A percentile compares a stretch with the other conserved stretches of the same genome.
phyloP scores from a whole-genome alignment of 257 asterid species.

The Marsdenia floribunda region DNA sequence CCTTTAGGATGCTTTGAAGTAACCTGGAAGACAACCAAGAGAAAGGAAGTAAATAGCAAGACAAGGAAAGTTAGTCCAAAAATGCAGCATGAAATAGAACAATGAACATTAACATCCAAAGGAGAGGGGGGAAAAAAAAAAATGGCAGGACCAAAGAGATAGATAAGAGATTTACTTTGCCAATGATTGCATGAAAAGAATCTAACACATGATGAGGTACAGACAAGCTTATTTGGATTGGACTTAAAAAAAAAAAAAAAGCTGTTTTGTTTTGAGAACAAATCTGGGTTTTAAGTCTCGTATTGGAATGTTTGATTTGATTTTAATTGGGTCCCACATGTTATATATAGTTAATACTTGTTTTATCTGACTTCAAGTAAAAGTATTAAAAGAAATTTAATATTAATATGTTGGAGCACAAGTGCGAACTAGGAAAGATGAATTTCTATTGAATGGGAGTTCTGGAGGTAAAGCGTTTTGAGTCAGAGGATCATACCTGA shows the following conservation, averaged over 20 bases:
- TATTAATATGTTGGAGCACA: not conserved
- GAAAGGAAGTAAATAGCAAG: not conserved
- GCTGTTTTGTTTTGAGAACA: not conserved
- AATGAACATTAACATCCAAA: not conserved
- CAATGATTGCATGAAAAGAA: not conserved
- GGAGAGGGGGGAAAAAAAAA: not conserved
- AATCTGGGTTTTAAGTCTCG: too few species aligned
- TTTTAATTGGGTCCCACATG: not conserved
- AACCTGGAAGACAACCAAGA: constrained; percentile 36
- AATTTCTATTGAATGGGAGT: not conserved
- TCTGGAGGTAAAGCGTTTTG: not conserved
- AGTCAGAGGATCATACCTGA: constrained; percentile 45
- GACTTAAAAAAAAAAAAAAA: not conserved
- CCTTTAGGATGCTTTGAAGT: constrained; percentile 61
- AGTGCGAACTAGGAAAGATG: not conserved
- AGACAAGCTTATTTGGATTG: not conserved
- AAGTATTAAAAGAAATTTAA: not conserved
- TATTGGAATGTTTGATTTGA: too few species aligned
- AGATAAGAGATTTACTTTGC: not conserved
- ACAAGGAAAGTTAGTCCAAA: constrained; percentile 10
- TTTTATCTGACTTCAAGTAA: not conserved
- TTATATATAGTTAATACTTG: not conserved
- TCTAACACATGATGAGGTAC: not conserved
- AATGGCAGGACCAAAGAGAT: too few species aligned
- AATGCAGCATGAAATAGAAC: not conserved